Percentiles rank a stretch among this genome's conserved stretches.
phyloP scores from a whole-genome alignment of 2,329 filamentous ascomycete genomes.

The Cercospora sp. region DNA sequence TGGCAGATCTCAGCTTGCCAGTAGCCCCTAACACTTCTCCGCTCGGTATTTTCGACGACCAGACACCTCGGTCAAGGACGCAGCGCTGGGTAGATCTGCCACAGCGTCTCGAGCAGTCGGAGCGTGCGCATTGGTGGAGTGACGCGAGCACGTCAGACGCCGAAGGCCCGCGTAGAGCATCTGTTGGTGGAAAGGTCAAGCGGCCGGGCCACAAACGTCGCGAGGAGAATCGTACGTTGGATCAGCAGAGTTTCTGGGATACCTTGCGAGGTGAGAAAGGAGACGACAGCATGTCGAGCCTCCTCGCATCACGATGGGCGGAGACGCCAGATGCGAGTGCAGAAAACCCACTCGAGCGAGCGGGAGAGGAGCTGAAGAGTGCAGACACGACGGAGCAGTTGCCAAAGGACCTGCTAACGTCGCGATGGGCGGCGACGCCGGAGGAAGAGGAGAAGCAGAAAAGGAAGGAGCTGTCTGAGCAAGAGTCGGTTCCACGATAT shows the following conservation, averaged over 20 bases:
- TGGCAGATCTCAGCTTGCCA: constrained; percentile 29
- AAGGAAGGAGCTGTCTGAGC: constrained; percentile 7
- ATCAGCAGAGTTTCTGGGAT: constrained; percentile 53
- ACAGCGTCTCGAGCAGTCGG: constrained; percentile 26
- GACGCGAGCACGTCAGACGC: constrained; percentile 65
- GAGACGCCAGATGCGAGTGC: constrained; percentile 28
- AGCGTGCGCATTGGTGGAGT: constrained; percentile 72
- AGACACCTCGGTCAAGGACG: constrained; percentile 36
- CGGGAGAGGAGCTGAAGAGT: constrained; percentile 5
- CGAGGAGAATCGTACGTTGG: constrained; percentile 50
- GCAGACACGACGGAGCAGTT: constrained; percentile 14
- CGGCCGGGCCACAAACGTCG: constrained; percentile 41
- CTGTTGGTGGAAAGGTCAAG: constrained; percentile 8
- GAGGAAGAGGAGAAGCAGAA: constrained; percentile 21
- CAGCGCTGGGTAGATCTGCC: constrained; percentile 38
- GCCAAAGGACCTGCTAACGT: constrained; percentile 27
- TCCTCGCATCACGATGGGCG: constrained; percentile 36
- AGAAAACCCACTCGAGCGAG: constrained; percentile 10
- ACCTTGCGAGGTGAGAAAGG: constrained; percentile 43
- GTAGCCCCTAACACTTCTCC: constrained; percentile 20
- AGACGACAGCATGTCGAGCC: constrained; percentile 37
- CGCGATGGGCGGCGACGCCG: constrained; percentile 31
- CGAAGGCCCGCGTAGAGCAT: constrained; percentile 28
- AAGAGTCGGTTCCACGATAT: neutral
- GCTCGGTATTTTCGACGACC: constrained; percentile 25